Base-by-base conservation (phyloP, 2,329 filamentous ascomycete species). In the Colletotrichum tanaceti region DNA sequence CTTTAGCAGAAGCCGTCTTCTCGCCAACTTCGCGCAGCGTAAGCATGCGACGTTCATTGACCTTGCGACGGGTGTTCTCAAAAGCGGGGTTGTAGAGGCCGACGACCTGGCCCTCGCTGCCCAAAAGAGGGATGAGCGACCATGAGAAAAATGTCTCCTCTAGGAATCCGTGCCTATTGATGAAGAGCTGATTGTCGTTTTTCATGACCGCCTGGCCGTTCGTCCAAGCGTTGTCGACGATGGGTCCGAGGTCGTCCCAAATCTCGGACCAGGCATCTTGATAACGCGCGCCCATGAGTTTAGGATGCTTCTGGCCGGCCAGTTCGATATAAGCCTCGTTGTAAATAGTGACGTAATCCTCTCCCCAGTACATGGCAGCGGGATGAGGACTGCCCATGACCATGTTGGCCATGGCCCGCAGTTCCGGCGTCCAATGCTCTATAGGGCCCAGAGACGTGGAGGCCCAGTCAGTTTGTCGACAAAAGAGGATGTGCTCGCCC, bases 71-170 rank as follows among this genome's bases (percentile, higher is more conserved):
- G 1, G 93, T 96, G 75, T 94, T 93, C 72, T 96, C 93, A 72
- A 94, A 95, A 0, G 90, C 87, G 3, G 92, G 92, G 74, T 94
- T 94, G 76, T 93, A 94, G 0, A 95, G 78, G 2, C 91, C 92
- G 70, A 92, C 88, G 9, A 94, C 91, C 14, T 87, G 87, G 2
- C 93, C 93, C 68, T 94, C 90, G 46, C 86, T 84, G 3, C 92
- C 92, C 1, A 95, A 87, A 70, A 95, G 84, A 0, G 93, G 93
- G 32, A 95, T 90, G 49, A 95, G 89, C 1, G 89, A 92, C 92
- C 92, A 95, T 14, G 90, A 92, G 76, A 95, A 95, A 75, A 92
- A 95, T 0, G 91, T 89, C 75, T 96, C 93, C 77, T 97, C 92
- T 1, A 93, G 79, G 70, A 87, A 93, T 1, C 89, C 87, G 71